Evolutionary conservation across 768 basidiomycete species (phyloP).

Genomic region (Leucogyrophana mollusca): DNA sequence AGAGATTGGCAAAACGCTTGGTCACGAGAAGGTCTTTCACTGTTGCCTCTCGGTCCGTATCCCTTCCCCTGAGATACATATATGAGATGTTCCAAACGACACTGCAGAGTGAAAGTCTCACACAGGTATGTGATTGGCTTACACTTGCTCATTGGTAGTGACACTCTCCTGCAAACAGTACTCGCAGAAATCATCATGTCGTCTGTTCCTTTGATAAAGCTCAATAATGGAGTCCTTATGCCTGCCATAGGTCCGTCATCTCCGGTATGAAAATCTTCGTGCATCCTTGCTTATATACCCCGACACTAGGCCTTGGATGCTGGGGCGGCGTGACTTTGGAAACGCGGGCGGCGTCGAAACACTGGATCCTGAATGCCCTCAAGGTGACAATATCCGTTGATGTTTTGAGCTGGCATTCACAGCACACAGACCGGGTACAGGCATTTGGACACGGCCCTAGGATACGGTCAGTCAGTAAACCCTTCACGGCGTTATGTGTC

Average conservation of each 20-base stretch:
- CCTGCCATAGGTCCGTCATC: conserved; percentile 31
- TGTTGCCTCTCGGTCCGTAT: too few species aligned
- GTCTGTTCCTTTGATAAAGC: conserved; percentile 26
- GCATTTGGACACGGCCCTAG: conserved; percentile 40
- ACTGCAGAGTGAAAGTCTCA: too few species aligned
- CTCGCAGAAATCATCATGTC: too few species aligned
- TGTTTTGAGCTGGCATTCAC: neutral
- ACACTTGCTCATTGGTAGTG: too few species aligned
- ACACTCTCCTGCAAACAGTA: too few species aligned
- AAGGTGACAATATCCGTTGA: neutral
- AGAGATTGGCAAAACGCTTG: too few species aligned
- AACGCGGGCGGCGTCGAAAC: conserved; percentile 8
- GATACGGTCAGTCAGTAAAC: conserved; percentile 25
- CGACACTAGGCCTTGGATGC: too few species aligned
- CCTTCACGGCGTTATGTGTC: conserved; percentile 8
- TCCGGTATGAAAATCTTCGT: conserved; percentile 1
- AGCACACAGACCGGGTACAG: conserved; percentile 35
- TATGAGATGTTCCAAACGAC: too few species aligned
- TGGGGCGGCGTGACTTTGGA: neutral
- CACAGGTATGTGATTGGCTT: too few species aligned
- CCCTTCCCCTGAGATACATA: too few species aligned
- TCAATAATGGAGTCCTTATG: conserved; percentile 42
- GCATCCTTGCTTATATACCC: too few species aligned
- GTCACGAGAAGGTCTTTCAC: too few species aligned
- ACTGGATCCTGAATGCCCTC: neutral